These are phyloP conservation scores for Tetrahymena borealis DNA, from an alignment of 73 alveolate species.

Conservation along the genomic window DNA sequence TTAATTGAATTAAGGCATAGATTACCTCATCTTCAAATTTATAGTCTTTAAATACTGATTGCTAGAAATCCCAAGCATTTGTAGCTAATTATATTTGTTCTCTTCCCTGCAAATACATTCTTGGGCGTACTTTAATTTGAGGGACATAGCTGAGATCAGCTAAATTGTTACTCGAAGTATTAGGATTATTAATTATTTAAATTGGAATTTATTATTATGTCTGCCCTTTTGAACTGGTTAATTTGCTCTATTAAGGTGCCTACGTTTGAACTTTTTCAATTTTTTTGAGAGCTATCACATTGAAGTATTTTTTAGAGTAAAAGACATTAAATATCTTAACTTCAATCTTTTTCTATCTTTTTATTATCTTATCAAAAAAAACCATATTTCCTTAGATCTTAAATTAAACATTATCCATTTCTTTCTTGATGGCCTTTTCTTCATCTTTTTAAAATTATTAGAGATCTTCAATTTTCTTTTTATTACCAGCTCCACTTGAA, in stretches of 20 bases:
- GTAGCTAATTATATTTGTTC: neutral
- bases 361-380: neutral
- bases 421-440: neutral
- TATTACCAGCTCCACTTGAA: neutral
- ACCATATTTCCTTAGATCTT: neutral
- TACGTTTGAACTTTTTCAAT: neutral
- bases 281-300: neutral
- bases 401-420: neutral
- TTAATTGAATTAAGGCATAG: no score
- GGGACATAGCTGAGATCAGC: neutral
- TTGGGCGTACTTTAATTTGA: neutral
- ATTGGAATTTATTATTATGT: no score
- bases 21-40: constrained; percentile 42
- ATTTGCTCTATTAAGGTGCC: no score
- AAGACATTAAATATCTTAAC: neutral
- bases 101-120: neutral
- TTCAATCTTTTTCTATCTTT: neutral
- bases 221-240: no score
- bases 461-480: neutral
- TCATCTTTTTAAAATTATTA: neutral
- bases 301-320: neutral
- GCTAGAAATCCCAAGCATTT: constrained; percentile 59
- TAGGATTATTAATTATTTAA: no score
- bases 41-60: constrained; percentile 66
- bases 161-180: no score